Base-by-base conservation (phyloP, 805 yeast species). In the Metschnikowia colocasiae region DNA sequence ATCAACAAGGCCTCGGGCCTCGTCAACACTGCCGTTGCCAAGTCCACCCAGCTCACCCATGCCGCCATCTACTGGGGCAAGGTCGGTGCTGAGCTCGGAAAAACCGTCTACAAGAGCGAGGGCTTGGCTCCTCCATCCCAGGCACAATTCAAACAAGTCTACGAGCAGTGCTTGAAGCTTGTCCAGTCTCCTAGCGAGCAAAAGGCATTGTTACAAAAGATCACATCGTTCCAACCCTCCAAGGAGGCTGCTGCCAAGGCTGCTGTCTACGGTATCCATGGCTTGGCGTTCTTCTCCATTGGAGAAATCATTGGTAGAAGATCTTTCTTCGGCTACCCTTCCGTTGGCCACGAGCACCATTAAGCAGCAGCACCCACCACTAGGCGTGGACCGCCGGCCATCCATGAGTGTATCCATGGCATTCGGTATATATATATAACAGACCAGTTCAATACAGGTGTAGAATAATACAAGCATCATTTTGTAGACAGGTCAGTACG, bases 281-380 rank as follows among this genome's bases (percentile, higher is more conserved):
- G 92, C 47, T 75, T 87, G 56, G 99, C 97, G 55, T 79, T 91
- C 67, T 94, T 90, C 73, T 82, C 97, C 23, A 77, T 92, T 40
- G 99, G 99, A 66, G 99, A 94, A 79, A 82, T 91, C 59, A 78
- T 94, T 63, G 99, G 99, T 64, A 89, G 98, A 79, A 86, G 98
- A 78, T 82, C 87, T 62, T 60, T 94, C 51, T 87, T 90, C 63
- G 97, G 97, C 58, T 92, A 94, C 78, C 87, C 87, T 63, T 62
- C 76, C 15, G 76, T 69, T 58, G 82, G 81, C 52, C 80, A 78
- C 66, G 68, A 52, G 51, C 57, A 53, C 48, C 40, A 36, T 15
- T 36, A 25, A 36, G 30, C 30, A 36, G 15, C 40, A 23, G 4
- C 15, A 33, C 15, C n/a, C 33, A 29, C 33, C 58, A 55, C 56